Evolutionary conservation across 805 yeast genomes (phyloP), one percentile per base, ranked within the genome.

Genomic region (Wickerhamiella galacta): DNA sequence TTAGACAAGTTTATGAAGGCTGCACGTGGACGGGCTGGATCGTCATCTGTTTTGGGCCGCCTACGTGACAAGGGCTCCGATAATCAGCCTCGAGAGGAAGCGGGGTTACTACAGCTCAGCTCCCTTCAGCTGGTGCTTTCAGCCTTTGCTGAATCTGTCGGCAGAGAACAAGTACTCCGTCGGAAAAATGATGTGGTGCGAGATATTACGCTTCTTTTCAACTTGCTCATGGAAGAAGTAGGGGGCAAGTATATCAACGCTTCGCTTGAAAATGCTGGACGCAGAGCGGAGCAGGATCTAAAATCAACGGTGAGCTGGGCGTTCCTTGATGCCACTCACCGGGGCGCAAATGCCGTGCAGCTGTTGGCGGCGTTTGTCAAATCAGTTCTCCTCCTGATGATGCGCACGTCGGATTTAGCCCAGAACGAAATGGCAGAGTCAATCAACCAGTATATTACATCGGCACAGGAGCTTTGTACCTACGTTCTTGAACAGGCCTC

Each of bases 181-280:
- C 63, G 73, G 2, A 35, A 43, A n/a, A 28, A 23, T 2, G 46
- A 66, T 37, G 60, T 78, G 2, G 65, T 75, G 5, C 73, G 66
- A 28, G 68, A 72, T 45, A 66, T 81, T 0, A 55, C 70, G 28
- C 83, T 73, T 39, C 53, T 85, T 10, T 59, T 79, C 37, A 80
- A 79, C 39, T 61, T 78, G 23, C 50, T 81, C 32, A 53, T 81
- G 16, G 62, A 69, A 30, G 82, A 76, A 34, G 62, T 80, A 24
- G 90, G 93, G 1, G 70, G 70, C 22, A 64, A 75, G 3, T 82
- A 79, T 46, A 66, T 83, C 28, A 83, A 79, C 25, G 61, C 72
- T 11, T 83, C 81, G 0, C 52, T 85, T 25, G 94, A 81, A 43
- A 70, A 72, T 3, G 63, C 82, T 1, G 51, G 32, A 56, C 57